These are phyloP conservation scores for Geotrichum citri-aurantii DNA, from an alignment of 1,139 yeast species.

Conservation along the genomic window DNA sequence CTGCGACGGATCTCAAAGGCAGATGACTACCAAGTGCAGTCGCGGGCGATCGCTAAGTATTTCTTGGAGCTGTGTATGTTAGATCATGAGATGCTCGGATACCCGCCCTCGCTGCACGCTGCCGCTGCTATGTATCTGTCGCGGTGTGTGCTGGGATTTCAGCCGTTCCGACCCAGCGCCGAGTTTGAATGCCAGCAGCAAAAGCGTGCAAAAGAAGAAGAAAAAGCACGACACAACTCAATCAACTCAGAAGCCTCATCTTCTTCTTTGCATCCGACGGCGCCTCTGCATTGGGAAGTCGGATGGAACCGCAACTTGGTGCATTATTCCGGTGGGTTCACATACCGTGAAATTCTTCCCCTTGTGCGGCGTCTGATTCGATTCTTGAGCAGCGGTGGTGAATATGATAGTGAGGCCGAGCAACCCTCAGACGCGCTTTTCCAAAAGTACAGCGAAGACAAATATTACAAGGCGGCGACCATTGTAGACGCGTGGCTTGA, in stretches of 20 bases:
- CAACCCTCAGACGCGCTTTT: slow-evolving; percentile 52
- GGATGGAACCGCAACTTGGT: slow-evolving; percentile 64
- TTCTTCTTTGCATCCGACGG: not conserved
- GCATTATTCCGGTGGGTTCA: slow-evolving; percentile 87
- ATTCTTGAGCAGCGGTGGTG: slow-evolving; percentile 73
- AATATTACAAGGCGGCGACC: slow-evolving; percentile 85
- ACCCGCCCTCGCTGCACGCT: slow-evolving; percentile 57
- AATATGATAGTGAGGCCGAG: slow-evolving; percentile 50
- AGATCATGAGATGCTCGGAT: slow-evolving; percentile 75
- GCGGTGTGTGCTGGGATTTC: slow-evolving; percentile 66
- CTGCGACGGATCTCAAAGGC: slow-evolving; percentile 90
- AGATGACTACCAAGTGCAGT: slow-evolving; percentile 88
- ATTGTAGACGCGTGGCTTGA: slow-evolving; percentile 73
- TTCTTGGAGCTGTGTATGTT: slow-evolving; percentile 74
- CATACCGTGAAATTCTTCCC: slow-evolving; percentile 62
- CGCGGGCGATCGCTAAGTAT: slow-evolving; percentile 88
- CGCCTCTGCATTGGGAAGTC: not conserved
- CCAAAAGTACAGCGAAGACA: slow-evolving; percentile 85
- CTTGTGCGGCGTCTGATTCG: slow-evolving; percentile 69
- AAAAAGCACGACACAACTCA: not conserved
- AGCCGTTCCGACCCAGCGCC: slow-evolving; percentile 19
- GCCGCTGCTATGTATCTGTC: slow-evolving; percentile 92
- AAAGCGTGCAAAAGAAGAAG: not conserved
- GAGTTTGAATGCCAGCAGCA: not conserved
- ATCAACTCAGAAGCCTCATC: not conserved